phyloP scores from a whole-genome alignment of 495 filamentous ascomycete genomes.

The Usnea hakonensis region DNA sequence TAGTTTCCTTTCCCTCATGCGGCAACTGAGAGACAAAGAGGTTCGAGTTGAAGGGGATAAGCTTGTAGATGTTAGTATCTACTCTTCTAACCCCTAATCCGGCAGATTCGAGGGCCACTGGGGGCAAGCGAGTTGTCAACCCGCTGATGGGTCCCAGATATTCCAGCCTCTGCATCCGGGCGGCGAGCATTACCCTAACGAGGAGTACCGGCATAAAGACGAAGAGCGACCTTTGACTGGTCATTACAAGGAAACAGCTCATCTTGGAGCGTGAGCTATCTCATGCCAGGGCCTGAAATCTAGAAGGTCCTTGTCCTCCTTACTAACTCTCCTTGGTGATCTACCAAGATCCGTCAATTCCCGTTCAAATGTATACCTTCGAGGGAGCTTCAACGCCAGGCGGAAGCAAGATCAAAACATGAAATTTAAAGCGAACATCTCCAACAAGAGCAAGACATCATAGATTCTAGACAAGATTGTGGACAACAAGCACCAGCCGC shows the following conservation, averaged over 20 bases:
- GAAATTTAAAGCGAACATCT: not conserved
- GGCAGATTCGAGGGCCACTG: constrained; percentile 33
- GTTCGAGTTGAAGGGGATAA: constrained; percentile 47
- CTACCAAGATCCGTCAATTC: too few relatives aligned
- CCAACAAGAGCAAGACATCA: not conserved
- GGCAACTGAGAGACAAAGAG: constrained; percentile 49
- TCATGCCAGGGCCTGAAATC: not conserved
- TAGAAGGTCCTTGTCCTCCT: not conserved
- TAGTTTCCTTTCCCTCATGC: constrained; percentile 71
- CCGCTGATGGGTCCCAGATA: constrained; percentile 26
- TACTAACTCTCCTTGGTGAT: too few relatives aligned
- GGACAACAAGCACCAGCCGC: not conserved
- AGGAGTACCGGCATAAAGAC: not conserved
- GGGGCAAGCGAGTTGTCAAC: not conserved
- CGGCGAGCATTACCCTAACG: constrained; percentile 39
- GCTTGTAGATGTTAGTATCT: constrained; percentile 47
- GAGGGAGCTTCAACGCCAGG: too few relatives aligned
- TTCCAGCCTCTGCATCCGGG: constrained; percentile 46
- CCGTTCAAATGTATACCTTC: too few relatives aligned
- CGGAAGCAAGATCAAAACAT: not conserved
- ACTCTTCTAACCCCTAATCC: constrained; percentile 34
- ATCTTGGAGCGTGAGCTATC: not conserved
- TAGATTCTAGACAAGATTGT: not conserved
- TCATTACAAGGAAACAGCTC: not conserved
- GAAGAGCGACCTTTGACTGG: not conserved